A percentile compares a stretch with the other conserved stretches of the same genome.
These are phyloP conservation scores for Acanthochlamys bracteata DNA, from an alignment of 106 monocot genomes.

Conservation along the genomic window DNA sequence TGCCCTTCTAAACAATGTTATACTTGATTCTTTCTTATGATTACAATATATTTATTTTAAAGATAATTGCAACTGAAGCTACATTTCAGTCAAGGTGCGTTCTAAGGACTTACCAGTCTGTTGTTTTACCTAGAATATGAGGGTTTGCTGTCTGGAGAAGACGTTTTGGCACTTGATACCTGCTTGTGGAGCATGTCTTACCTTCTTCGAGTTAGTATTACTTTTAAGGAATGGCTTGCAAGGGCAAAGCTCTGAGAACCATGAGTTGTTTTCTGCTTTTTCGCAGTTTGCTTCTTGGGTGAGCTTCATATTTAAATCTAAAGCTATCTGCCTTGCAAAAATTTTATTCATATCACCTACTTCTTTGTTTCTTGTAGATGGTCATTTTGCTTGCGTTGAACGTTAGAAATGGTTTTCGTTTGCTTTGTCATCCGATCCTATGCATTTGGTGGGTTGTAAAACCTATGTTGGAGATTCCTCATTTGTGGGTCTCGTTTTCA, in stretches of 20 bases:
- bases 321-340: no score
- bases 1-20: not conserved
- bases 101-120: not conserved
- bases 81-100: not conserved
- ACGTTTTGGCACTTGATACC: constrained; percentile 37
- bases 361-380: constrained; percentile 28
- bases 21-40: not conserved
- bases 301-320: constrained; percentile 14
- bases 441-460: constrained; percentile 82
- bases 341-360: no score
- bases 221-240: constrained; percentile 29
- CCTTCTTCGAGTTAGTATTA: constrained; percentile 32
- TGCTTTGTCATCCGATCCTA: constrained; percentile 57
- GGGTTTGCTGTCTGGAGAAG: constrained; percentile 27
- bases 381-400: constrained; percentile 30
- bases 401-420: constrained; percentile 28
- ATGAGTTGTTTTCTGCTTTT: constrained; percentile 48
- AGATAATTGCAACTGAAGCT: not conserved
- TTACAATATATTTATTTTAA: not conserved
- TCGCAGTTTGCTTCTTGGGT: constrained; percentile 73
- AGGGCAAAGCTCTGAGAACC: constrained; percentile 29
- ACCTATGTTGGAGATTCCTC: constrained; percentile 53
- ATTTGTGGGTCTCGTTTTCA: constrained; percentile 39
- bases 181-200: constrained; percentile 40
- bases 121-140: constrained; percentile 15